phyloP scores from a whole-genome alignment of 1,139 yeast genomes.

The Blastobotrys ciferrii region DNA sequence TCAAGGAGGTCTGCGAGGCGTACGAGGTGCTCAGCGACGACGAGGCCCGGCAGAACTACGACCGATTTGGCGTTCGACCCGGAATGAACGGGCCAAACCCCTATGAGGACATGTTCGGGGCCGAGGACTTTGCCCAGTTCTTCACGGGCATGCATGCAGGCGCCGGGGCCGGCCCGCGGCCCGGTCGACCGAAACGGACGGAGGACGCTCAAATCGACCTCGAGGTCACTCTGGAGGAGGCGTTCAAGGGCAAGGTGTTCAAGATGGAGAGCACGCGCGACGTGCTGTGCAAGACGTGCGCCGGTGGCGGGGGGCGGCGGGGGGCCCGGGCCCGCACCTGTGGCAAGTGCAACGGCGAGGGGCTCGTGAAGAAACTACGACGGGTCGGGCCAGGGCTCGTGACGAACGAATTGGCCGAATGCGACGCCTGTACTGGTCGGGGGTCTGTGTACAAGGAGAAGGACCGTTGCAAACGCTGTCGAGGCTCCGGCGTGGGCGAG shows the following conservation, averaged over 20 bases:
- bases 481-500: slow-evolving; percentile 59
- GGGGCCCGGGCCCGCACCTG: slow-evolving; percentile 61
- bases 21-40: slow-evolving; percentile 72
- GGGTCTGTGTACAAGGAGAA: slow-evolving; percentile 63
- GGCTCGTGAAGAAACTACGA: slow-evolving; percentile 56
- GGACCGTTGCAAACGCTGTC: slow-evolving; percentile 77
- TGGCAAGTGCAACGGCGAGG: slow-evolving; percentile 70
- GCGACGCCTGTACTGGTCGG: slow-evolving; percentile 69
- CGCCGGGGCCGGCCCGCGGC: slow-evolving; percentile 18
- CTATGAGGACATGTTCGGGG: slow-evolving; percentile 43
- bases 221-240: slow-evolving; percentile 67
- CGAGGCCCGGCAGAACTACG: slow-evolving; percentile 52
- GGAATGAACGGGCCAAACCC: slow-evolving; percentile 31
- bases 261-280: slow-evolving; percentile 74
- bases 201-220: slow-evolving; percentile 67
- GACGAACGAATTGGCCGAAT: slow-evolving; percentile 59
- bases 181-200: slow-evolving; percentile 40
- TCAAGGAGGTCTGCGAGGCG: slow-evolving; percentile 75
- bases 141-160: slow-evolving; percentile 39
- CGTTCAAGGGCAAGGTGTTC: slow-evolving; percentile 77
- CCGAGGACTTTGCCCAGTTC: slow-evolving; percentile 72
- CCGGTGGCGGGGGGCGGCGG: slow-evolving; percentile 70
- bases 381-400: slow-evolving; percentile 78
- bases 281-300: slow-evolving; percentile 66
- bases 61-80: slow-evolving; percentile 37